These are phyloP conservation scores for Penicillium sumatraense DNA, from an alignment of 2,329 filamentous ascomycete species.

Conservation along the genomic window DNA sequence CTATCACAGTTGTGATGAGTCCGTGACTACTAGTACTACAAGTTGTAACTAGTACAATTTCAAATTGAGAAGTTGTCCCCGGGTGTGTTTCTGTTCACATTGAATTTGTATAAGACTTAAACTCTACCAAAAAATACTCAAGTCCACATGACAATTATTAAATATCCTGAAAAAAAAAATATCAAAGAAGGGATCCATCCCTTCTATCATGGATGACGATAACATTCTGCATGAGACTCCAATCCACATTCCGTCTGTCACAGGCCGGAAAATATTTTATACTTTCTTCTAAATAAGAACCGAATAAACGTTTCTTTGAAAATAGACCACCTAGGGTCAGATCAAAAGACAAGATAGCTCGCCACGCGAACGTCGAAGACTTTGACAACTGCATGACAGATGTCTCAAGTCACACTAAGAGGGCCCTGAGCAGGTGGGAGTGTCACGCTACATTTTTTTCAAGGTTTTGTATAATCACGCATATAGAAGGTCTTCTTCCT, in stretches of 20 bases:
- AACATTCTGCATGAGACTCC: neutral
- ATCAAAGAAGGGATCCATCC: no score
- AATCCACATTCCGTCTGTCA: neutral
- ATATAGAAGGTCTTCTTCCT: conserved; percentile 13
- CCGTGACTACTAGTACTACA: no score
- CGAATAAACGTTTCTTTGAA: no score
- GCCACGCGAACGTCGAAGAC: neutral
- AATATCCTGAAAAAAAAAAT: no score
- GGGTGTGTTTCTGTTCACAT: no score
- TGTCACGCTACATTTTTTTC: conserved; percentile 21
- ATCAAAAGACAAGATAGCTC: neutral
- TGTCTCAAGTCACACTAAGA: conserved; percentile 16
- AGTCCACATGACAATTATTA: neutral
- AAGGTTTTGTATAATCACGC: neutral
- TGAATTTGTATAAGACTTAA: no score
- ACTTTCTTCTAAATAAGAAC: neutral
- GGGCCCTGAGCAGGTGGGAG: conserved; percentile 20
- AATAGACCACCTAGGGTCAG: no score
- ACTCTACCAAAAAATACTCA: neutral
- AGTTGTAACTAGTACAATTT: no score
- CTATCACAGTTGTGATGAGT: no score
- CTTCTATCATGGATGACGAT: neutral
- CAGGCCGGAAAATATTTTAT: neutral
- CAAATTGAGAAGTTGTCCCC: no score
- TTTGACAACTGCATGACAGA: conserved; percentile 19